Evolutionary conservation across 805 yeast species (phyloP).

Genomic region (Wickerhamiella bombiphila): DNA sequence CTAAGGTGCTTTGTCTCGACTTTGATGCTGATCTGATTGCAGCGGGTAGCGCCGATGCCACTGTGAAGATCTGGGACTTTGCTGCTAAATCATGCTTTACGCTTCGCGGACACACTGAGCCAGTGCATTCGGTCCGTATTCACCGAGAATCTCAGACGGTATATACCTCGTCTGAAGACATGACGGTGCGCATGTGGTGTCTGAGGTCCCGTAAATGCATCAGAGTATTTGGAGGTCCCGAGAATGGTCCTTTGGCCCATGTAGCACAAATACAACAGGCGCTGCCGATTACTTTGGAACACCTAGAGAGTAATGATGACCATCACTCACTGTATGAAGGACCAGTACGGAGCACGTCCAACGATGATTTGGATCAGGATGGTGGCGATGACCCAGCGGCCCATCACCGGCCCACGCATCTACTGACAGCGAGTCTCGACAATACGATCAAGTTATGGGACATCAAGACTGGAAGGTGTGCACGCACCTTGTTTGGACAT

Average conservation of each 20-base stretch:
- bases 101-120: slow-evolving; percentile 79
- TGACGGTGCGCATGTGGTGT: slow-evolving; percentile 93
- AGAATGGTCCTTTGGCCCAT: slow-evolving; percentile 47
- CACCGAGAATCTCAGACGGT: slow-evolving; percentile 66
- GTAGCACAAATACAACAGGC: slow-evolving; percentile 90
- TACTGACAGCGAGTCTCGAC: slow-evolving; percentile 76
- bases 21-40: slow-evolving; percentile 71
- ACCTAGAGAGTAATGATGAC: slow-evolving; percentile 35
- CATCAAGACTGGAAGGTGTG: slow-evolving; percentile 69
- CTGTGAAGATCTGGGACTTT: slow-evolving; percentile 93
- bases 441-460: slow-evolving; percentile 92
- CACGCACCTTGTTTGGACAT: slow-evolving; percentile 92
- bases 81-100: slow-evolving; percentile 87
- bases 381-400: slow-evolving; percentile 12
- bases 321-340: slow-evolving; percentile 12
- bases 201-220: slow-evolving; percentile 64
- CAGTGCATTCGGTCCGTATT: slow-evolving; percentile 82
- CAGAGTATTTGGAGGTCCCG: slow-evolving; percentile 55
- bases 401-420: slow-evolving; percentile 55
- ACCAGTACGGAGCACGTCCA: slow-evolving; percentile 5
- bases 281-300: slow-evolving; percentile 66
- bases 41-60: slow-evolving; percentile 83
- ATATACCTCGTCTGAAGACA: slow-evolving; percentile 81
- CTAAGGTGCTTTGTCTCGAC: slow-evolving; percentile 73
- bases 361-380: background rate